Conservation (phyloP, 164 flowering plant species). For the Echeveria elegans region DNA sequence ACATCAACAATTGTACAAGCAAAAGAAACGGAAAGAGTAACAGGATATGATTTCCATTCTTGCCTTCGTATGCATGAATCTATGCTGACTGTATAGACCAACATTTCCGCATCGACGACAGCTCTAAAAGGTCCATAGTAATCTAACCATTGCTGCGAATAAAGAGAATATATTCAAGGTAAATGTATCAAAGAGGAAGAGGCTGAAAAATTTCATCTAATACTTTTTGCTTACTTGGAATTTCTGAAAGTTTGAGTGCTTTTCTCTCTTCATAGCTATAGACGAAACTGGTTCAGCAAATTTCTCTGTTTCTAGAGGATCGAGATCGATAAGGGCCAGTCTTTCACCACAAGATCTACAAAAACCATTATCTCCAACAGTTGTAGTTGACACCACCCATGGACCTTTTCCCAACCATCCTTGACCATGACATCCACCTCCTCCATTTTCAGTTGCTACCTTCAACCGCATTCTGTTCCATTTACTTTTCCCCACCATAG, state of each 20-base stretch:
- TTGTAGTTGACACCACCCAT: slow-evolving; percentile 43
- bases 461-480: slow-evolving; percentile 38
- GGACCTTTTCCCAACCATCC: slow-evolving; percentile 89
- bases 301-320: slow-evolving; percentile 66
- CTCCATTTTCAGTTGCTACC: slow-evolving; percentile 51
- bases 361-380: slow-evolving; percentile 50
- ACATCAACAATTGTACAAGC: too few species aligned
- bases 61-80: slow-evolving; percentile 55
- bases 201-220: slow-evolving; percentile 7
- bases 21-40: background rate
- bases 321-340: slow-evolving; percentile 66
- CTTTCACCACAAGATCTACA: slow-evolving; percentile 67
- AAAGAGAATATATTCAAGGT: slow-evolving; percentile 8
- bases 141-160: slow-evolving; percentile 78
- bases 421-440: slow-evolving; percentile 94
- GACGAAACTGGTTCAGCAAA: slow-evolving; percentile 77
- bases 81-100: slow-evolving; percentile 54
- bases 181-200: slow-evolving; percentile 9
- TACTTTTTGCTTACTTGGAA: slow-evolving; percentile 58
- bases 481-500: slow-evolving; percentile 58
- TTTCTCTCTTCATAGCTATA: slow-evolving; percentile 60
- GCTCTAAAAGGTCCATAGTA: slow-evolving; percentile 88
- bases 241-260: slow-evolving; percentile 56
- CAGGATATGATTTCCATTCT: slow-evolving; percentile 10
- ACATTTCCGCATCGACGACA: slow-evolving; percentile 83